These are phyloP conservation scores for Penicillium bialowiezense DNA, from an alignment of 495 filamentous ascomycete genomes.

Conservation along the genomic window DNA sequence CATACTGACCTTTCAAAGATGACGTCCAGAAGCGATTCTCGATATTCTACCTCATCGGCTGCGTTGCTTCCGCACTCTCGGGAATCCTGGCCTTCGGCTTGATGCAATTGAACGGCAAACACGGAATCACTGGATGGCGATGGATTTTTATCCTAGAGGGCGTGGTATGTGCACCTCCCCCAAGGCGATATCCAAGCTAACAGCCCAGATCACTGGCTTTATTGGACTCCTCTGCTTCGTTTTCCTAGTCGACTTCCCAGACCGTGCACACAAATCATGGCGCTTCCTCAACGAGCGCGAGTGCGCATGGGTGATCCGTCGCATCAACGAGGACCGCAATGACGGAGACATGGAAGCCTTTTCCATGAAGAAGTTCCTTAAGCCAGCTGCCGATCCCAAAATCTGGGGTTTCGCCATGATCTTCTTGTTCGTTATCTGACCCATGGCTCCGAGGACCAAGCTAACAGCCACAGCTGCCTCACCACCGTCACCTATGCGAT, in stretches of 20 bases:
- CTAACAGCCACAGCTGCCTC: slow-evolving; percentile 31
- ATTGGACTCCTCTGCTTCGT: slow-evolving; percentile 45
- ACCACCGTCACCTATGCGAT: slow-evolving; percentile 62
- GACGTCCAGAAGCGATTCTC: slow-evolving; percentile 65
- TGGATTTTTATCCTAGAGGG: slow-evolving; percentile 67
- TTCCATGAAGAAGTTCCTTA: slow-evolving; percentile 46
- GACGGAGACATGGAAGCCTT: slow-evolving; percentile 53
- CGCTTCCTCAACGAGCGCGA: slow-evolving; percentile 49
- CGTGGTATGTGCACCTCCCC: slow-evolving; percentile 25
- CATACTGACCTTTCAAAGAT: slow-evolving; percentile 25
- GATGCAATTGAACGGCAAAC: slow-evolving; percentile 53
- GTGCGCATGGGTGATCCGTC: slow-evolving; percentile 53
- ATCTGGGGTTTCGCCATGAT: slow-evolving; percentile 61
- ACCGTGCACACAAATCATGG: slow-evolving; percentile 51
- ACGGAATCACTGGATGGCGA: slow-evolving; percentile 55
- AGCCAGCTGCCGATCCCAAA: slow-evolving; percentile 50
- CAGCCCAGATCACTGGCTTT: slow-evolving; percentile 35
- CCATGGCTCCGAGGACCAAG: neutral
- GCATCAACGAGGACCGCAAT: slow-evolving; percentile 56
- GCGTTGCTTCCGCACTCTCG: slow-evolving; percentile 56
- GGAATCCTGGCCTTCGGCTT: slow-evolving; percentile 66
- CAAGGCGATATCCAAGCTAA: slow-evolving; percentile 5
- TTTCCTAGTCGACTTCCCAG: slow-evolving; percentile 60
- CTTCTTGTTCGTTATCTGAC: slow-evolving; percentile 41
- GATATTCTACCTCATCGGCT: slow-evolving; percentile 63